These are phyloP conservation scores for Torulaspora gathmanii DNA, from an alignment of 805 yeast genomes.

Conservation along the genomic window DNA sequence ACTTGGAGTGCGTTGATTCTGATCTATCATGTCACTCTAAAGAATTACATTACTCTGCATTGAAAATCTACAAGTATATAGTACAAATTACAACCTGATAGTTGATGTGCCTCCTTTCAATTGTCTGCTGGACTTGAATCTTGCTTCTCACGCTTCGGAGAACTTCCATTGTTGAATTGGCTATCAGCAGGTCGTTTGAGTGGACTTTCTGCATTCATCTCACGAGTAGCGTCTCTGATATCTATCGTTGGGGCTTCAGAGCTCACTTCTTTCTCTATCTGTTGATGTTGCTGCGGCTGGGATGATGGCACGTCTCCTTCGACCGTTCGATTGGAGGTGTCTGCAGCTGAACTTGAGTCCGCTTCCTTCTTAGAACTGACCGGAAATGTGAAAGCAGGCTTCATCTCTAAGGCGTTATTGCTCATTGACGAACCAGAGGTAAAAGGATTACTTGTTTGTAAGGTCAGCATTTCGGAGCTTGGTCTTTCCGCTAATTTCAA, in stretches of 20 bases:
- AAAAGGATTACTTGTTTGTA: constrained; percentile 17
- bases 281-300: background rate
- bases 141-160: constrained; percentile 6
- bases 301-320: background rate
- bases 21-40: too few relatives aligned
- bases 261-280: background rate
- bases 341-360: background rate
- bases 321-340: background rate
- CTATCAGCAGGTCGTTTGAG: constrained; percentile 16
- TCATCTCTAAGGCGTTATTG: constrained; percentile 7
- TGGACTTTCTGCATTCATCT: constrained; percentile 1
- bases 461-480: constrained; percentile 8
- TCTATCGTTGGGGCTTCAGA: background rate
- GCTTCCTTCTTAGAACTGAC: background rate
- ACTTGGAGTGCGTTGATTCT: too few relatives aligned
- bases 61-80: background rate
- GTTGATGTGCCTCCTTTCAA: background rate
- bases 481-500: constrained; percentile 10
- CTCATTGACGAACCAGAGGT: constrained; percentile 8
- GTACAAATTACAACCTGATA: background rate
- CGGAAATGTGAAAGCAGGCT: constrained; percentile 17
- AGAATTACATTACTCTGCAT: background rate
- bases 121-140: background rate
- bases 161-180: constrained; percentile 3
- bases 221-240: background rate